Base-by-base conservation (phyloP, 148 eudicot genomes). In the Tetragonia tetragonoides region DNA sequence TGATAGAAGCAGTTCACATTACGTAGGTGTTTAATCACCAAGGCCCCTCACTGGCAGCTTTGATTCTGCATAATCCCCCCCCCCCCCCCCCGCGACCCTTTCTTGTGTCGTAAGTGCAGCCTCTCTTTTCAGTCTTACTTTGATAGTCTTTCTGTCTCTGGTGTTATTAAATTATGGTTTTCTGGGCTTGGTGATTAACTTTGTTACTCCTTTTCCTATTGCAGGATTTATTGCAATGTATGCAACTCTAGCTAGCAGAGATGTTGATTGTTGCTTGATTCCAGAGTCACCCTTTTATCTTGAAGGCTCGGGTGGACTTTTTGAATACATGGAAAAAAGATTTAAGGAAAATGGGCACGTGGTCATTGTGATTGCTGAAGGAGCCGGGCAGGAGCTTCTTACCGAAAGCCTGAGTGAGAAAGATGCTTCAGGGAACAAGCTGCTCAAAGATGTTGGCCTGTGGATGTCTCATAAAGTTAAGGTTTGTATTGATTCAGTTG, bases 291-390 rank as follows among this genome's bases (percentile, higher is more conserved):
- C 99, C 51, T 95, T 92, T 83, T 93, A 84, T 77, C 90, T 95
- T 40, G 97, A 90, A 82, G 97, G 97, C 9, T 78, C 86, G 78
- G 98, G 97, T 53, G 98, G 98, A 57, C 94, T 95, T 34, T 89
- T 86, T 68, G 96, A 95, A 72, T 92, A 83, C 73, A 85, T 91
- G 83, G 96, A 87, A 77, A 90, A 86, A 79, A 80, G 87, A 61
- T 88, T 95, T 76, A 95, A 95, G 84, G 99, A 95, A 85, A 88
- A 85, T 70, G 99, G 97, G 42, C 99, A 95, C 80, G 88, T 95
- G 97, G 99, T 95, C 82, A 85, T 95, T 74, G 99, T 95, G 62
- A 90, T 95, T 40, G 99, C 99, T 80, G 99, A 95, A 85, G 99
- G 99, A 81, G 96, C 99, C 0, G 99, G 99, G 65, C 97, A 95